Conservation (phyloP, 129 eudicot genomes). For the Lonicera japonica region DNA sequence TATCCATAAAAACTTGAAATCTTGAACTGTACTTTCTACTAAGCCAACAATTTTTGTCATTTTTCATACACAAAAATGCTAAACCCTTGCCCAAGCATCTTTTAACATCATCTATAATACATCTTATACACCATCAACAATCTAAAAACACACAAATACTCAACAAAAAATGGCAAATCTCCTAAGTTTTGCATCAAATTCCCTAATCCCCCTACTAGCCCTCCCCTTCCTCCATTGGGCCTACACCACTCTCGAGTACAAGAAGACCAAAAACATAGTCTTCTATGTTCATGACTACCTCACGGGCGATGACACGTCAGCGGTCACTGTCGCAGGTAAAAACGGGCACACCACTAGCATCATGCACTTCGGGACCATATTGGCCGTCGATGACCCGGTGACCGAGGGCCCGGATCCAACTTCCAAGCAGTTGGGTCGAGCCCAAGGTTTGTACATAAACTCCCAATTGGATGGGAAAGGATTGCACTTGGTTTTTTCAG, state of each 20-base stretch:
- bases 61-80: not conserved
- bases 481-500: conserved; percentile 39
- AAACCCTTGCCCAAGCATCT: not conserved
- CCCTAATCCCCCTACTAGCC: conserved; percentile 33
- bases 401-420: conserved; percentile 34
- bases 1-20: too few species aligned
- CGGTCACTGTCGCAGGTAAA: conserved; percentile 45
- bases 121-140: not conserved
- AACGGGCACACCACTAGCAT: conserved; percentile 42
- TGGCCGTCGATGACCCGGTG: conserved; percentile 42
- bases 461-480: conserved; percentile 55
- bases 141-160: not conserved
- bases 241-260: conserved; percentile 12
- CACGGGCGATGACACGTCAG: conserved; percentile 36
- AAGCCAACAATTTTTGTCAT: not conserved
- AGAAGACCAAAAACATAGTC: conserved; percentile 34
- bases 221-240: conserved; percentile 48
- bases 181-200: conserved; percentile 25
- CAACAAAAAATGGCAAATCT: conserved; percentile 24
- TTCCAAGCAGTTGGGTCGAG: conserved; percentile 42
- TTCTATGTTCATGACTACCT: conserved; percentile 51
- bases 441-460: conserved; percentile 56
- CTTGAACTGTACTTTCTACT: too few species aligned
- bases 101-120: not conserved
- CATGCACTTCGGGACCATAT: conserved; percentile 39